phyloP scores from a whole-genome alignment of 208 protist species.

The Lotmaria passim region DNA sequence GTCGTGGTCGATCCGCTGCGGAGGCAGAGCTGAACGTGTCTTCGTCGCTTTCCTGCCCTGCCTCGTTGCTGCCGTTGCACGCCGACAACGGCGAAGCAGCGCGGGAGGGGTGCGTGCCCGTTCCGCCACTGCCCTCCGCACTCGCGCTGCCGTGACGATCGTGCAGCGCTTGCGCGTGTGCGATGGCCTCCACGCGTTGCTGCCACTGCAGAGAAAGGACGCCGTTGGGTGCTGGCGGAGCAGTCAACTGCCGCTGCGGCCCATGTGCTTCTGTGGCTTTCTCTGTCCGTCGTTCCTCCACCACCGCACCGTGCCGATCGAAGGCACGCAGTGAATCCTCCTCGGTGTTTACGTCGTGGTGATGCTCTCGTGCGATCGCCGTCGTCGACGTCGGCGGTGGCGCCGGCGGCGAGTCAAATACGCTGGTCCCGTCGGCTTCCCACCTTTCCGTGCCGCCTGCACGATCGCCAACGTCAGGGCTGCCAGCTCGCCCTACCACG shows the following conservation, averaged over 20 bases:
- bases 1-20: background rate
- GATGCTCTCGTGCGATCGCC: background rate
- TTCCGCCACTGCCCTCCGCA: background rate
- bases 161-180: background rate
- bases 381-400: background rate
- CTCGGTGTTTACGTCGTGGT: background rate
- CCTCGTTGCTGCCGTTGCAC: background rate
- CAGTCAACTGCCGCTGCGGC: background rate
- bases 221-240: background rate
- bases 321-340: background rate
- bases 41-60: background rate
- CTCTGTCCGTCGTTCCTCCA: background rate
- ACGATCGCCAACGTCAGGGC: background rate
- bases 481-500: background rate
- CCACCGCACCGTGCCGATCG: slow-evolving; percentile 2
- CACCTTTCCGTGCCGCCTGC: background rate
- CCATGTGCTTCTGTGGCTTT: background rate
- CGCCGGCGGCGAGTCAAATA: background rate
- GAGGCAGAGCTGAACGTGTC: slow-evolving; percentile 12
- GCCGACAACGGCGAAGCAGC: no score
- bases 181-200: background rate
- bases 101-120: background rate
- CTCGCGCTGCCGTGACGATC: background rate
- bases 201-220: slow-evolving; percentile 1
- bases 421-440: background rate